Evolutionary conservation across 805 yeast species (phyloP), one percentile per base, ranked within the genome.

Genomic region (Yamadazyma akitaensis): DNA sequence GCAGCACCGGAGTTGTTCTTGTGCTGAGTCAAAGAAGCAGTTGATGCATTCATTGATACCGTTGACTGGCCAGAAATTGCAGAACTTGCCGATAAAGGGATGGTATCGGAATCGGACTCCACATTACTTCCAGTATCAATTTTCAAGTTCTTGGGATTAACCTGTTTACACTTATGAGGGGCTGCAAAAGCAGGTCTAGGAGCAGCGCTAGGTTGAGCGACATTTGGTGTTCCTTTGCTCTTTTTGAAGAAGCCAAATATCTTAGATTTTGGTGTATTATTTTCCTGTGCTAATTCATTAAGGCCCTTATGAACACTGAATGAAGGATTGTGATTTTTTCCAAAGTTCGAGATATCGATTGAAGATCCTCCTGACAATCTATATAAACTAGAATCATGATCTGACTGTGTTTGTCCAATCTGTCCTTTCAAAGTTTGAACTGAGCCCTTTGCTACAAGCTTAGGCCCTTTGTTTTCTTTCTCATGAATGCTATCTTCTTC

Each of bases 281-380:
- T 45, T 14, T 7, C 39, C 37, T 36, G 36, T 18, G 35, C 32
- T 43, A 32, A 30, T 25, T 47, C 46, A 37, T 48, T 50, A 16
- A 52, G 43, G 1, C 48, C 51, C 31, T 42, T 43, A 33, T 50
- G 56, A 26, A 52, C 45, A 42, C 53, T 49, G 46, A 72, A 72
- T 1, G 72, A 59, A 4, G 77, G 77, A 47, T 62, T 61, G 54
- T 70, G 56, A 43, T 50, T 57, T 44, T 63, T 65, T 17, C 77
- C 77, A 53, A 72, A 72, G 47, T 70, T 67, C 26, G 60, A 47
- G 21, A 72, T 59, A 56, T 72, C 73, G 38, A 72, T 58, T 6
- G 66, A 68, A 32, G 76, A 70, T 3, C 74, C 75, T 39, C 58
- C 45, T 1, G 61, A 48, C 30, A 57, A 45, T 37, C 53, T 50